phyloP scores from a whole-genome alignment of 495 filamentous ascomycete genomes.

The Bathelium albidoporum region DNA sequence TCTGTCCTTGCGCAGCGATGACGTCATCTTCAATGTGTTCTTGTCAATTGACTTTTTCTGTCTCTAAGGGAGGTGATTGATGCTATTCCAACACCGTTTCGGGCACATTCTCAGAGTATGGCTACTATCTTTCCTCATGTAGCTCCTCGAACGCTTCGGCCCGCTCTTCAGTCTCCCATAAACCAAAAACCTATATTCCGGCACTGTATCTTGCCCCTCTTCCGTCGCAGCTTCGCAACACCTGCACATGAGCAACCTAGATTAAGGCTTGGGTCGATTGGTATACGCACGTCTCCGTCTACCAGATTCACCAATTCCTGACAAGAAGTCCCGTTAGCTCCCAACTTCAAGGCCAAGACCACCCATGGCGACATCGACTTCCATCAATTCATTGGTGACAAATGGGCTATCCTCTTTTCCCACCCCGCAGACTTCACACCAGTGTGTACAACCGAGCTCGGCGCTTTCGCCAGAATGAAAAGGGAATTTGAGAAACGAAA shows the following conservation, averaged over 20 bases:
- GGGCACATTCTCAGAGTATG: background rate
- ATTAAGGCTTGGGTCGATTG: constrained; percentile 45
- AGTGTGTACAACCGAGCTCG: constrained; percentile 61
- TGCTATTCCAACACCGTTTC: background rate
- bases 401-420: constrained; percentile 57
- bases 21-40: background rate
- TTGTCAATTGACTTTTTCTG: no score
- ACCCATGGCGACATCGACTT: constrained; percentile 60
- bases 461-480: constrained; percentile 55
- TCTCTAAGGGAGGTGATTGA: no score
- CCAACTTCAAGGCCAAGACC: constrained; percentile 56
- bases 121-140: background rate
- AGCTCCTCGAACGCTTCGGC: background rate
- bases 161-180: background rate
- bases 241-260: constrained; percentile 44
- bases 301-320: background rate
- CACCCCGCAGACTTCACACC: constrained; percentile 64
- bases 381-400: constrained; percentile 43
- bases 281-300: constrained; percentile 8
- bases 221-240: constrained; percentile 30
- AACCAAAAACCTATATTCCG: background rate
- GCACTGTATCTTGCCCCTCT: constrained; percentile 14
- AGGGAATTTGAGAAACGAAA: constrained; percentile 50
- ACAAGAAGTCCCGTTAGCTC: constrained; percentile 31
- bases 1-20: background rate